Evolutionary conservation across 225 moss, liverwort and hornwort species (phyloP).

Genomic region (Bryum argenteum): DNA sequence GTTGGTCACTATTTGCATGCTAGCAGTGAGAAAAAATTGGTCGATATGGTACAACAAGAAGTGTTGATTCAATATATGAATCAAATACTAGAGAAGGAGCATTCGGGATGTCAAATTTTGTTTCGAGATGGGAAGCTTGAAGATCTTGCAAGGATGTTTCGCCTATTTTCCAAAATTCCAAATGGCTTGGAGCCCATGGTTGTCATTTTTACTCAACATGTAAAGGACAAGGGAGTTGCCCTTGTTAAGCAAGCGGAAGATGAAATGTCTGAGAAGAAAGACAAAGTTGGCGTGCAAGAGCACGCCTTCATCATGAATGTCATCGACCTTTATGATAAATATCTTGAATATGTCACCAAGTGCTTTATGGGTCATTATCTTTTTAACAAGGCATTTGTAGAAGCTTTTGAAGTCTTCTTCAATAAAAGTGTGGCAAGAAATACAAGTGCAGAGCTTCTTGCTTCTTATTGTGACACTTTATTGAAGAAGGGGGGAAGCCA

Average conservation of each 20-base stretch:
- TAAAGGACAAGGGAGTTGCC: constrained; percentile 91
- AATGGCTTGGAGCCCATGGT: constrained; percentile 98
- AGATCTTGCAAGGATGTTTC: constrained; percentile 93
- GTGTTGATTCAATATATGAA: constrained; percentile 83
- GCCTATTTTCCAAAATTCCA: constrained; percentile 76
- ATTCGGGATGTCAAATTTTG: constrained; percentile 86
- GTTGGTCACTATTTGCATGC: constrained; percentile 96
- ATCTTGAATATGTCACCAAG: no score
- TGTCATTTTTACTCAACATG: constrained; percentile 89
- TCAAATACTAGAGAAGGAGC: no score
- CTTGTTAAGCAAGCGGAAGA: constrained; percentile 99
- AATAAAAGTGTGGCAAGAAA: constrained; percentile 97
- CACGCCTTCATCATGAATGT: constrained; percentile 98
- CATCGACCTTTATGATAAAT: constrained; percentile 94
- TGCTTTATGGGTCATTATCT: constrained; percentile 91
- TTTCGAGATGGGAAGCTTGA: constrained; percentile 95
- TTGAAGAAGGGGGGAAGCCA: constrained; percentile 99
- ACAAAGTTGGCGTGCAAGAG: constrained; percentile 92
- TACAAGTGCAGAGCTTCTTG: constrained; percentile 94
- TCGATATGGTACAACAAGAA: constrained; percentile 97
- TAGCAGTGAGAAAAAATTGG: constrained; percentile 68
- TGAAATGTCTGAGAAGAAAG: constrained; percentile 94
- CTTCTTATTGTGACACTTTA: no score
- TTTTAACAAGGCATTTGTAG: constrained; percentile 97
- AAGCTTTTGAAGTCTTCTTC: constrained; percentile 96